Percentiles rank a stretch among this genome's conserved stretches.
Evolutionary conservation across 768 basidiomycete genomes (phyloP).

Genomic region (Dictyophora rubrovolvata): DNA sequence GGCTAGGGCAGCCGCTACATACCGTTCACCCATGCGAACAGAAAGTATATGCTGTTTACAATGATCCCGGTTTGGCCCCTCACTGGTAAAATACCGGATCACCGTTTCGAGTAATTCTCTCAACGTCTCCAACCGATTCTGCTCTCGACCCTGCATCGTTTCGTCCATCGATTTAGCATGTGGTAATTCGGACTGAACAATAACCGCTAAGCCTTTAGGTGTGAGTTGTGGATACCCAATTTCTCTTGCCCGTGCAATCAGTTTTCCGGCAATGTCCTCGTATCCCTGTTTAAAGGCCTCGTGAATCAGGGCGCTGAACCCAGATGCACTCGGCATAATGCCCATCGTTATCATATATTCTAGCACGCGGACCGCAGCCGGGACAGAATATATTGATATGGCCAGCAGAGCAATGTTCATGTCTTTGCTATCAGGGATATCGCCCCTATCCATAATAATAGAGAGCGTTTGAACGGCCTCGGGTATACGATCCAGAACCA

Average conservation of each 20-base stretch:
- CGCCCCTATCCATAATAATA: slow-evolving; percentile 34
- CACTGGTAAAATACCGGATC: slow-evolving; percentile 16
- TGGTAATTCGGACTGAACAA: slow-evolving; percentile 35
- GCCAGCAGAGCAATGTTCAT: slow-evolving; percentile 52
- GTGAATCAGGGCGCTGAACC: slow-evolving; percentile 55
- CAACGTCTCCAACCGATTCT: slow-evolving; percentile 28
- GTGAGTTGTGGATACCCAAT: slow-evolving; percentile 29
- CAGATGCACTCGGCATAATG: slow-evolving; percentile 40
- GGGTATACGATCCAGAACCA: slow-evolving; percentile 39
- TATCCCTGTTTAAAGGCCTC: slow-evolving; percentile 40
- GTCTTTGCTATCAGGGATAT: slow-evolving; percentile 53
- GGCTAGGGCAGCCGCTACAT: slow-evolving; percentile 40
- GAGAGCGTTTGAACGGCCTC: slow-evolving; percentile 40
- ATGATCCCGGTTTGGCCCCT: not conserved
- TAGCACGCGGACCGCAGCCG: slow-evolving; percentile 37
- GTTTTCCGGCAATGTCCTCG: slow-evolving; percentile 29
- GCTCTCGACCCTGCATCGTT: slow-evolving; percentile 8
- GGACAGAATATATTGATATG: slow-evolving; percentile 40
- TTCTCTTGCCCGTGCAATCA: slow-evolving; percentile 32
- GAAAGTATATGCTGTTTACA: slow-evolving; percentile 26
- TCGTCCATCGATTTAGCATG: slow-evolving; percentile 14
- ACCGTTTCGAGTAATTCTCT: slow-evolving; percentile 33
- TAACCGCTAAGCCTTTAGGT: slow-evolving; percentile 37
- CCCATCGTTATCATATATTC: slow-evolving; percentile 39
- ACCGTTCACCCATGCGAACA: slow-evolving; percentile 39